Evolutionary conservation across 176 grass and related monocot species (phyloP), one percentile per base, ranked within the genome.

Genomic region (Juncus inflexus): DNA sequence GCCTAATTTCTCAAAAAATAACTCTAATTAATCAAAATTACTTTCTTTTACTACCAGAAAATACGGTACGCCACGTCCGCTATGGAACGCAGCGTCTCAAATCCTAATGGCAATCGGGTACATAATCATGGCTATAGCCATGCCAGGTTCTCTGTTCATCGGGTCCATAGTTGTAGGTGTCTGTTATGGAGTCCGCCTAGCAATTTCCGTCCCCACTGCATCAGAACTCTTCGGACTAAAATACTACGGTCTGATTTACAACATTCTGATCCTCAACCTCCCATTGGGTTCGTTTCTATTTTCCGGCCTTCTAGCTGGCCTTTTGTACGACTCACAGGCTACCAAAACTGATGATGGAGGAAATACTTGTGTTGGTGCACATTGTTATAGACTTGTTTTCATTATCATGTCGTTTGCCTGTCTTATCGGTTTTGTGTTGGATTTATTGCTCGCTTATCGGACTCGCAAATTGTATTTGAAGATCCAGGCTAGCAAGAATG

Each of bases 201-300:
- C 94, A 2, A 64, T 99, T 13, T 86, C 94, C 0, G 94, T 99
- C 37, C 94, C 94, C 0, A 92, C 85, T 7, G 94, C 94, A 9
- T 99, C 94, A 0, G 94, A 99, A 69, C 83, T 99, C 8, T 99
- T 99, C 59, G 94, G 94, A 4, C 83, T 99, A 47, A 89, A 92
- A 81, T 84, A 99, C 80, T 99, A 99, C 50, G 94, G 94, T n/a
- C 83, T 99, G 67, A 82, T 99, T 58, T 99, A 99, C 88, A 99
- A 99, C 80, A 89, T 99, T 53, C 80, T 99, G 75, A 99, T 99
- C 42, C 83, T 99, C 40, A 99, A 99, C 72, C 83, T 99, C 36
- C 94, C 94, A 1, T 87, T 99, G 0, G 94, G 94, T 3, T 99
- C 94, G 35, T 92, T 99, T 75, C 85, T 99, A 76, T 99, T 99